A percentile compares a stretch with the other conserved stretches of the same genome.
These are phyloP conservation scores for Ceratocystiopsis minuta DNA, from an alignment of 2,329 filamentous ascomycete species.

Conservation along the genomic window DNA sequence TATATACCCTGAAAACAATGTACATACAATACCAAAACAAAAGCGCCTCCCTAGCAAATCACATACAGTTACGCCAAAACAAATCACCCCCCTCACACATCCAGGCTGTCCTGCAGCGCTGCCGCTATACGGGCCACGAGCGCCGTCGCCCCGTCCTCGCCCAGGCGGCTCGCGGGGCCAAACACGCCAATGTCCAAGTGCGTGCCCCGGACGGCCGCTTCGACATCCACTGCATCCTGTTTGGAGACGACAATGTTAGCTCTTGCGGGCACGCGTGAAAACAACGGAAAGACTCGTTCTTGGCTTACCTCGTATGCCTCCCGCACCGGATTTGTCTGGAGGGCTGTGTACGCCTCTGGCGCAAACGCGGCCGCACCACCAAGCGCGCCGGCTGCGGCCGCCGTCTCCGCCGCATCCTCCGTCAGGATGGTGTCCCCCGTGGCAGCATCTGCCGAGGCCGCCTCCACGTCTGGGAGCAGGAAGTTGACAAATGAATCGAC, in stretches of 20 bases:
- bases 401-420: too few species aligned
- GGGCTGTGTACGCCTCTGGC: slow-evolving; percentile 6
- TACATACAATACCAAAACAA: too few species aligned
- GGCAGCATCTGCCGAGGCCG: background rate
- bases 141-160: background rate
- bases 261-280: too few species aligned
- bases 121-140: background rate
- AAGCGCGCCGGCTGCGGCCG: background rate
- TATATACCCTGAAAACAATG: too few species aligned
- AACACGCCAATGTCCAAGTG: slow-evolving; percentile 11
- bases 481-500: slow-evolving; percentile 72
- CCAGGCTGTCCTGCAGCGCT: background rate
- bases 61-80: background rate
- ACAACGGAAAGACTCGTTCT: too few species aligned
- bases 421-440: background rate
- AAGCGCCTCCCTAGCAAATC: too few species aligned
- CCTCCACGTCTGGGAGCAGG: slow-evolving; percentile 26
- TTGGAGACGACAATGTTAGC: too few species aligned
- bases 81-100: background rate
- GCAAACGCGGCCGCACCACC: background rate
- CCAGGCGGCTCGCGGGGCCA: slow-evolving; percentile 5
- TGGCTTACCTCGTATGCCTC: slow-evolving; percentile 13
- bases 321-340: slow-evolving; percentile 12
- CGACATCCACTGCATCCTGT: slow-evolving; percentile 10
- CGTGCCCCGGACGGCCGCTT: slow-evolving; percentile 7